A percentile compares a stretch with the other conserved stretches of the same genome.
These are phyloP conservation scores for Penicillium maclennaniae DNA, from an alignment of 495 filamentous ascomycete species.

Conservation along the genomic window DNA sequence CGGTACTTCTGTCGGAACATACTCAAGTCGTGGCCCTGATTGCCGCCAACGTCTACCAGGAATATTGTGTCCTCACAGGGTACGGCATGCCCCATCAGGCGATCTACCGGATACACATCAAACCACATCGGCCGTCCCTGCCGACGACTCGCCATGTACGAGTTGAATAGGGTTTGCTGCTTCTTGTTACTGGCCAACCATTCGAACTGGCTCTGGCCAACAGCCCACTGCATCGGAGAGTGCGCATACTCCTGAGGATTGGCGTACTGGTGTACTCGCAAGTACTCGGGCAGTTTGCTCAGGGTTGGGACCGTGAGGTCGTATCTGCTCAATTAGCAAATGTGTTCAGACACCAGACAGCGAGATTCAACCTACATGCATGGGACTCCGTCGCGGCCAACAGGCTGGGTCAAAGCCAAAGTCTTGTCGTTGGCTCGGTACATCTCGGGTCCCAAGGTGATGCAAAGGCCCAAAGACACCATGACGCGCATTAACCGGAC, in stretches of 20 bases:
- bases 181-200: slow-evolving; percentile 31
- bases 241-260: slow-evolving; percentile 31
- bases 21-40: slow-evolving; percentile 38
- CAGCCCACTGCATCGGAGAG: slow-evolving; percentile 39
- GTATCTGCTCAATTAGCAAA: slow-evolving; percentile 20
- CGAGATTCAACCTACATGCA: slow-evolving; percentile 39
- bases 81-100: slow-evolving; percentile 15
- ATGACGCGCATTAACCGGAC: slow-evolving; percentile 42
- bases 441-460: slow-evolving; percentile 17
- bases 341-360: not conserved
- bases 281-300: slow-evolving; percentile 31
- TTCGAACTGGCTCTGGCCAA: slow-evolving; percentile 41
- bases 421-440: slow-evolving; percentile 35
- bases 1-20: slow-evolving; percentile 21
- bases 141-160: slow-evolving; percentile 39
- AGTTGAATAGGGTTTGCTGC: slow-evolving; percentile 36
- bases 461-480: slow-evolving; percentile 31
- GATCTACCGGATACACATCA: slow-evolving; percentile 33
- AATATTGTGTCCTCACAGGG: slow-evolving; percentile 31
- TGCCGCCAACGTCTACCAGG: slow-evolving; percentile 41
- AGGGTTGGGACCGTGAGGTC: slow-evolving; percentile 39
- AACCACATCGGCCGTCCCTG: slow-evolving; percentile 35
- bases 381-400: slow-evolving; percentile 34
- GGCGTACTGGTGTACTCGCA: slow-evolving; percentile 26
- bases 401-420: slow-evolving; percentile 28